Evolutionary conservation across 2,329 filamentous ascomycete genomes (phyloP), one percentile per base, ranked within the genome.

Genomic region (Elsinoe arachidis): DNA sequence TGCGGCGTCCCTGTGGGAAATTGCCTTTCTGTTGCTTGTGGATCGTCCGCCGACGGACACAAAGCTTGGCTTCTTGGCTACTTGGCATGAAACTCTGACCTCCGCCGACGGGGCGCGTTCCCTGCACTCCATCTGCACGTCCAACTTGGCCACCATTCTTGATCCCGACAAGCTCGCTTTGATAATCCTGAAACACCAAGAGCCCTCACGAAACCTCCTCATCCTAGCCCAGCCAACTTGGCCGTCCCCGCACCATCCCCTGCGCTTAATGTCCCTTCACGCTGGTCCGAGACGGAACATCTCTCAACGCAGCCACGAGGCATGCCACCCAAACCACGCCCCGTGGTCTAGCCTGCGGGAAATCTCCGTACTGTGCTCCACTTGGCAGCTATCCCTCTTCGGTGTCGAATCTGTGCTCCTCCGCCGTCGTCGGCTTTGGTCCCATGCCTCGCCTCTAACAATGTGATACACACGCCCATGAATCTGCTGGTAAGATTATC

Each of bases 131-230:
- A 46, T 26, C 21, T 46, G 41, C 41, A 46, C 41, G 41, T 46
- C 21, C 41, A 12, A 46, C 41, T 46, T 46, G 41, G 41, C 41
- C 26, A 23, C 17, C 34, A 53, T 17, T 53, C 49, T 53, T 53
- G 49, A 38, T 38, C 19, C 33, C n/a, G n/a, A 19, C 49, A 53
- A 53, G 49, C 49, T 53, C 49, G 49, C 49, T 39, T 53, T 39
- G 26, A 35, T n/a, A 23, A 26, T 23, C 35, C 49, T 53, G 49
- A 53, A 53, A 53, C 49, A 38, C 34, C 33, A 53, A 34, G 30
- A 53, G 15, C 37, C 17, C n/a, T 35, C 33, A 21, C 33, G 26
- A 33, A 39, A 53, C 26, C 49, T 34, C 38, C 33, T 17, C 30
- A 17, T 26, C 14, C 23, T n/a, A 23, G 30, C 33, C 33, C 15